These are phyloP conservation scores for Rhodamnia rubescens DNA, from an alignment of 345 rosid genomes.

Conservation along the genomic window DNA sequence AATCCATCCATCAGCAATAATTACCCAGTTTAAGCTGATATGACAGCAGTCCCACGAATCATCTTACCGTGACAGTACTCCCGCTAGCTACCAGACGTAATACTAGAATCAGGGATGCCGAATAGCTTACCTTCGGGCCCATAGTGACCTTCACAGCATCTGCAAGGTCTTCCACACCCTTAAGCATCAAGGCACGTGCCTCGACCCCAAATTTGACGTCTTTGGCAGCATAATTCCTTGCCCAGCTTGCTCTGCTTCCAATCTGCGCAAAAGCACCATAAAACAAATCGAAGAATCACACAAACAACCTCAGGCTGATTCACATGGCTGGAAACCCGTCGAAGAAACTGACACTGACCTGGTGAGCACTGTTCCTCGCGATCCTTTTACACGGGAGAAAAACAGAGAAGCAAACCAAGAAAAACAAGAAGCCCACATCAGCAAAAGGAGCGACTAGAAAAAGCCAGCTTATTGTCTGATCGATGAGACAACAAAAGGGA, in stretches of 20 bases:
- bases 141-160: slow-evolving; percentile 91
- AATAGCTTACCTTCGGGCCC: slow-evolving; percentile 81
- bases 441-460: not conserved
- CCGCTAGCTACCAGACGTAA: not conserved
- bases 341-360: slow-evolving; percentile 26
- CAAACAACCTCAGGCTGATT: not conserved
- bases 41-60: not conserved
- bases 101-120: not conserved
- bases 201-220: slow-evolving; percentile 85
- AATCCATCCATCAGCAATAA: not conserved
- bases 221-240: slow-evolving; percentile 83
- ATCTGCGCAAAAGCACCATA: slow-evolving; percentile 22
- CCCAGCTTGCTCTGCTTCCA: slow-evolving; percentile 63
- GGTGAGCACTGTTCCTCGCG: slow-evolving; percentile 39
- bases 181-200: slow-evolving; percentile 84
- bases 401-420: not conserved
- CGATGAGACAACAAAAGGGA: not conserved
- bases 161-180: slow-evolving; percentile 92
- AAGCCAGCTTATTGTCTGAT: not conserved
- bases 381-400: slow-evolving; percentile 19
- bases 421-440: not conserved
- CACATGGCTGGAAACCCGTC: not conserved
- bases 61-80: not conserved
- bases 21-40: not conserved
- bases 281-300: not conserved